Base-by-base conservation (phyloP, 345 rosid genomes). In the Raphanus raphanistrum region DNA sequence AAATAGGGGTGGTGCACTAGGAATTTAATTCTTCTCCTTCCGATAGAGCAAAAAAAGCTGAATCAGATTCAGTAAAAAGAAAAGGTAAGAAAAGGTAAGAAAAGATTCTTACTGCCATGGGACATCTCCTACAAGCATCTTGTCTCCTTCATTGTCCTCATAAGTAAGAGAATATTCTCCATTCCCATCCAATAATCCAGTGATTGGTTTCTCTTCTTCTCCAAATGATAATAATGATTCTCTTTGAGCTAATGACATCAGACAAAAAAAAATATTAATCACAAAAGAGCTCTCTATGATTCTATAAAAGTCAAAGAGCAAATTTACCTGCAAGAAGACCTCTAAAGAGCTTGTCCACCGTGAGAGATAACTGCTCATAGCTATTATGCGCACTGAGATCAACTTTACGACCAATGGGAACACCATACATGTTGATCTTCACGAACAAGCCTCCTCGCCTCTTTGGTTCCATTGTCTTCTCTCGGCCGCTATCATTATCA, bases 111-210 rank as follows among this genome's bases (percentile, higher is more conserved):
- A 95, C 99, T 88, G 89, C 99, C 99, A 95, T 60, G 99, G 99
- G 79, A 95, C 99, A 95, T 95, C 99, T 82, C 97, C 99, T 60
- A 89, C 98, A 76, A 95, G 99, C 97, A 95, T 91, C 86, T 89
- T 91, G 93, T 95, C 99, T 66, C 98, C 99, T 88, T 95, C 99
- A 50, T 89, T 86, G 78, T 95, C 99, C 84, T 95, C 99, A 60
- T 95, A 95, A 76, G 92, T 93, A 79, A 95, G 94, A 9, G 93
- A 91, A 86, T 91, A 93, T 87, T 95, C 98, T 52, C 98, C 99
- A 75, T 86, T 89, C 35, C 98, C 96, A 66, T 85, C 96, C 74
- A 92, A 70, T 25, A 86, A 71, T 3, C 92, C 97, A 1, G 84
- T 87, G 13, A 92, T 92, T 5, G 86, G 83, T 78, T 86, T 89